These are phyloP conservation scores for Pseudevernia furfuracea DNA, from an alignment of 495 filamentous ascomycete genomes.

Conservation along the genomic window DNA sequence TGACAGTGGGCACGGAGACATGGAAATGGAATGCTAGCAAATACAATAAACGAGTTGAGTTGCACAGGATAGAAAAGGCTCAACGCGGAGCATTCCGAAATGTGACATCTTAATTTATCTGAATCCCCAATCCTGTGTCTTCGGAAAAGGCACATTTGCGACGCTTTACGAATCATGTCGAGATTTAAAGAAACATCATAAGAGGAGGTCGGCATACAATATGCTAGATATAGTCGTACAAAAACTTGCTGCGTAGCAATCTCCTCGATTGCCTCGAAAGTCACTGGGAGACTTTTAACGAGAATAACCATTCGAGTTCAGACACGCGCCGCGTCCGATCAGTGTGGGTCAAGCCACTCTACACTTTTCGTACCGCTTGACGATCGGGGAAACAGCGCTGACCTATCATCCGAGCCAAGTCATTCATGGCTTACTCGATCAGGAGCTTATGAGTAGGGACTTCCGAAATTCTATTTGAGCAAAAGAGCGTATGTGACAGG, in stretches of 20 bases:
- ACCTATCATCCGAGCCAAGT: too few relatives aligned
- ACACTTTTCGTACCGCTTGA: not conserved
- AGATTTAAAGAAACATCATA: not conserved
- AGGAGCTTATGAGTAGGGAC: too few relatives aligned
- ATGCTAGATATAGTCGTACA: not conserved
- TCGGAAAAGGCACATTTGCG: not conserved
- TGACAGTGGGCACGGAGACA: too few relatives aligned
- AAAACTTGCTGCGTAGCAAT: not conserved
- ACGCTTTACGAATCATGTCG: conserved; percentile 1
- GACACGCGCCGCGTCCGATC: not conserved
- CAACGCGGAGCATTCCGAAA: too few relatives aligned
- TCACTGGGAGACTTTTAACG: not conserved
- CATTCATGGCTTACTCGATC: too few relatives aligned
- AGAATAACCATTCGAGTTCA: not conserved
- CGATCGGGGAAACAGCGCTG: not conserved
- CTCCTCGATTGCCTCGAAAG: conserved; percentile 1
- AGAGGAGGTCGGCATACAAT: not conserved
- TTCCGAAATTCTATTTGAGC: not conserved
- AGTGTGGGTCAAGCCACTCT: not conserved
- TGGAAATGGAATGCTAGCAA: too few relatives aligned
- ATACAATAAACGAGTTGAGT: too few relatives aligned
- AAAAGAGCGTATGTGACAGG: not conserved
- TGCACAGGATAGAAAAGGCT: too few relatives aligned
- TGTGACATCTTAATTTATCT: too few relatives aligned
- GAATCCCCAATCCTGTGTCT: too few relatives aligned